Percentiles rank a stretch among this genome's conserved stretches.
These are phyloP conservation scores for Ceratobasidium sp. DNA, from an alignment of 1,284 basidiomycete species.

Conservation along the genomic window DNA sequence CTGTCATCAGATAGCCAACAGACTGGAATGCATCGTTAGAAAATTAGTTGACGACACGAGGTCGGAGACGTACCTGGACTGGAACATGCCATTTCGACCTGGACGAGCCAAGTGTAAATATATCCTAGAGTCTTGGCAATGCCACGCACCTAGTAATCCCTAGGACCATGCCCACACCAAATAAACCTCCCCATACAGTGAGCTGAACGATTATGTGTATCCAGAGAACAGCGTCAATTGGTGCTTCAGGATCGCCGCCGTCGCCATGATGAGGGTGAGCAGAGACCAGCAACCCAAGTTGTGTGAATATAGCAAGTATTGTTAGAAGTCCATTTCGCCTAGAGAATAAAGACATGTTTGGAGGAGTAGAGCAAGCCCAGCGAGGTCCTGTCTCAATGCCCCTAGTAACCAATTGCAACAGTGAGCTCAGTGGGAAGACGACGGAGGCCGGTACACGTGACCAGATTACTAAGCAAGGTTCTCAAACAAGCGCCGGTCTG, in stretches of 20 bases:
- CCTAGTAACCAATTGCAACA: background rate
- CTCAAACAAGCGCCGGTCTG: too few species aligned
- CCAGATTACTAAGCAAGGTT: too few species aligned
- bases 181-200: slow-evolving; percentile 81
- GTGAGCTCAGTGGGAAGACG: too few species aligned
- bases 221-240: slow-evolving; percentile 80
- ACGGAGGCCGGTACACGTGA: too few species aligned
- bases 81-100: slow-evolving; percentile 83
- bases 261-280: slow-evolving; percentile 37
- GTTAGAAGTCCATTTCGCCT: background rate
- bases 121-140: slow-evolving; percentile 23
- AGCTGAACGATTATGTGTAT: slow-evolving; percentile 82
- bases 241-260: slow-evolving; percentile 67
- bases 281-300: background rate
- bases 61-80: slow-evolving; percentile 66
- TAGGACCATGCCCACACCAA: slow-evolving; percentile 88
- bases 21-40: slow-evolving; percentile 59
- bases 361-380: background rate
- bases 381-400: background rate
- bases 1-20: slow-evolving; percentile 73
- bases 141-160: slow-evolving; percentile 73
- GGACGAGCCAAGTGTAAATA: background rate
- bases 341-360: slow-evolving; percentile 1
- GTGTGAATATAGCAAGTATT: slow-evolving; percentile 10
- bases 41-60: slow-evolving; percentile 11